Percentiles rank a stretch among this genome's conserved stretches.
Conservation (phyloP, 352 stramenopile species). For the Globisporangium nagaii region DNA sequence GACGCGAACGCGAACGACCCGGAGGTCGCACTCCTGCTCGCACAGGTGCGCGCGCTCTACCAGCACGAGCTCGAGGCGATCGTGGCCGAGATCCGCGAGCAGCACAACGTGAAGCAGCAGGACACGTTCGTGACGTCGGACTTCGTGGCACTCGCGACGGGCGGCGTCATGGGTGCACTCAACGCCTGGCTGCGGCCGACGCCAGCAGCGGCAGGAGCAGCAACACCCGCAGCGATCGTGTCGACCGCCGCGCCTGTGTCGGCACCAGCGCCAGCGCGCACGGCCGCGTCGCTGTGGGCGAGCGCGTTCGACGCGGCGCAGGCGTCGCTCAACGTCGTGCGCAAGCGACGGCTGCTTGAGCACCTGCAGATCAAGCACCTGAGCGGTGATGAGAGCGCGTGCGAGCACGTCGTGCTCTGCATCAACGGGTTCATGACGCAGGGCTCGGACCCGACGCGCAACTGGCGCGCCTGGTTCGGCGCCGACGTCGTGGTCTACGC, state of each 20-base stretch:
- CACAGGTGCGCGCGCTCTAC: conserved; percentile 27
- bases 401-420: conserved; percentile 64
- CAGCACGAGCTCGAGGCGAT: conserved; percentile 37
- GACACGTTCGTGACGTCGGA: conserved; percentile 44
- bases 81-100: conserved; percentile 37
- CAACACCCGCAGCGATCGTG: too few species aligned
- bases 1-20: neutral
- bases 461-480: conserved; percentile 55
- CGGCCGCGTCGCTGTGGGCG: conserved; percentile 43
- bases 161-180: conserved; percentile 55
- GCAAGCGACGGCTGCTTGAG: conserved; percentile 58
- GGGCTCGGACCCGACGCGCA: conserved; percentile 48
- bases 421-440: conserved; percentile 88
- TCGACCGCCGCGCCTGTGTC: neutral
- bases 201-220: too few species aligned
- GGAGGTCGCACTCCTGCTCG: conserved; percentile 15
- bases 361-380: conserved; percentile 61
- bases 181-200: conserved; percentile 59
- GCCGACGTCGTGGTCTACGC: conserved; percentile 48
- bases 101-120: conserved; percentile 48
- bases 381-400: conserved; percentile 50
- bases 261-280: neutral
- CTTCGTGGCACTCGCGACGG: conserved; percentile 51
- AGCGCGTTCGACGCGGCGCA: conserved; percentile 70
- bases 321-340: conserved; percentile 64